These are phyloP conservation scores for Colletotrichum trifolii DNA, from an alignment of 2,329 filamentous ascomycete genomes.

Conservation along the genomic window DNA sequence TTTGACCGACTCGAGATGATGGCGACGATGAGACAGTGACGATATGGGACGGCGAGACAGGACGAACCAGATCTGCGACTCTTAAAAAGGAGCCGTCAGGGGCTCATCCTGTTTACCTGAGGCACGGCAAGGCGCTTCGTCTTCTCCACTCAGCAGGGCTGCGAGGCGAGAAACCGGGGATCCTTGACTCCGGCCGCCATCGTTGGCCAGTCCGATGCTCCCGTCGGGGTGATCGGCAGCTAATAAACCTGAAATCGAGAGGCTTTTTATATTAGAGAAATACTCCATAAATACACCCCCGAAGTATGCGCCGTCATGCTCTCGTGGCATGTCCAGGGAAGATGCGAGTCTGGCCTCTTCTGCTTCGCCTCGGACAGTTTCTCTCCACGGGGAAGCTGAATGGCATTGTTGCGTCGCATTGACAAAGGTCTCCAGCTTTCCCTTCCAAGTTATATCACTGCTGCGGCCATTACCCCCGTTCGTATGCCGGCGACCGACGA, in stretches of 20 bases:
- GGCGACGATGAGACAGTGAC: constrained; percentile 5
- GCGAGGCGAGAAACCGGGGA: background rate
- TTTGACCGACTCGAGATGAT: constrained; percentile 9
- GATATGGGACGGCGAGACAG: constrained; percentile 17
- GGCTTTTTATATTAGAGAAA: constrained; percentile 2
- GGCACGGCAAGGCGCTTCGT: background rate
- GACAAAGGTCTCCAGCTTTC: no score
- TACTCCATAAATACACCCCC: background rate
- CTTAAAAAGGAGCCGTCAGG: constrained; percentile 19
- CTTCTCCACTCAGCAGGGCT: constrained; percentile 15
- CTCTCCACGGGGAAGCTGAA: no score
- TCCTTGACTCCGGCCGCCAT: background rate
- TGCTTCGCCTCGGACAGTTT: no score
- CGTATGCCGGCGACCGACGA: no score
- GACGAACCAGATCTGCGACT: constrained; percentile 22
- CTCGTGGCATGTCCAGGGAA: no score
- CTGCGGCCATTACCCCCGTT: no score
- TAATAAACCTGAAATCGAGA: constrained; percentile 20
- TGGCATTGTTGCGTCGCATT: no score
- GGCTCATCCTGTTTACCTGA: constrained; percentile 18
- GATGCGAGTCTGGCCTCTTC: no score
- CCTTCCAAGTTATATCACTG: no score
- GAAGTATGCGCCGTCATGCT: background rate
- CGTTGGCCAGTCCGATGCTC: constrained; percentile 16
- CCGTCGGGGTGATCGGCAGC: constrained; percentile 11